A percentile compares a stretch with the other conserved stretches of the same genome.
Evolutionary conservation across 2,329 filamentous ascomycete species (phyloP).

Genomic region (Pleurostoma richardsiae): DNA sequence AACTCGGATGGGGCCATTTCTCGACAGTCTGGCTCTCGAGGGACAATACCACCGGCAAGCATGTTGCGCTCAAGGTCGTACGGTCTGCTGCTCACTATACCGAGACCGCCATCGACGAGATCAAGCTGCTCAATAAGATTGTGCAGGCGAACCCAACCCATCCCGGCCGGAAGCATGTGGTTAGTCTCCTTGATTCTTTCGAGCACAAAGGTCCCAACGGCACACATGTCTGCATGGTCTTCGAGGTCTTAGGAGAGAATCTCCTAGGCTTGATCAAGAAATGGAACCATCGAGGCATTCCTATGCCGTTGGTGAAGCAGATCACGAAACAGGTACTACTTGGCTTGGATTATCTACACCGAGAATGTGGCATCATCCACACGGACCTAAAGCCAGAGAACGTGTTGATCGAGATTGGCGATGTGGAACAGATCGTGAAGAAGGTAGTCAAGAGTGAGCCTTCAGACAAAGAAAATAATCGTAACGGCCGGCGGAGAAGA

Average conservation of each 20-base stretch:
- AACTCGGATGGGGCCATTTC: conserved; percentile 97
- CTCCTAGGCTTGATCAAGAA: conserved; percentile 92
- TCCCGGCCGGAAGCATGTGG: conserved; percentile 89
- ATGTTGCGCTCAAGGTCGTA: conserved; percentile 96
- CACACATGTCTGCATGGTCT: conserved; percentile 98
- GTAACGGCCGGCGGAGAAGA: conserved; percentile 84
- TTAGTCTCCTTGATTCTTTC: conserved; percentile 93
- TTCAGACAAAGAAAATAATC: conserved; percentile 76
- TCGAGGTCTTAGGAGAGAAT: conserved; percentile 95
- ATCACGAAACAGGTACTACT: conserved; percentile 97
- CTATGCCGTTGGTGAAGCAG: conserved; percentile 94
- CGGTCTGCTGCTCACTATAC: conserved; percentile 97
- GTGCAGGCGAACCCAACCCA: conserved; percentile 93
- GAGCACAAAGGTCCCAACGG: conserved; percentile 97
- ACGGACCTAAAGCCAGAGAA: conserved; percentile 98
- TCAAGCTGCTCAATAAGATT: conserved; percentile 95
- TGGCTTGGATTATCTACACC: conserved; percentile 91
- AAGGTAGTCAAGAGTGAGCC: conserved; percentile 83
- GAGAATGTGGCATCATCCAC: conserved; percentile 98
- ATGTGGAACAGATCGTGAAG: conserved; percentile 97
- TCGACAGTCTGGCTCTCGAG: conserved; percentile 87
- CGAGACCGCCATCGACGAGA: conserved; percentile 97
- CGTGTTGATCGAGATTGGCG: conserved; percentile 96
- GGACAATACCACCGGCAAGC: conserved; percentile 84
- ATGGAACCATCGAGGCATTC: conserved; percentile 97